A percentile compares a stretch with the other conserved stretches of the same genome.
These are phyloP conservation scores for Lactarius psammicola DNA, from an alignment of 768 basidiomycete species.

Conservation along the genomic window DNA sequence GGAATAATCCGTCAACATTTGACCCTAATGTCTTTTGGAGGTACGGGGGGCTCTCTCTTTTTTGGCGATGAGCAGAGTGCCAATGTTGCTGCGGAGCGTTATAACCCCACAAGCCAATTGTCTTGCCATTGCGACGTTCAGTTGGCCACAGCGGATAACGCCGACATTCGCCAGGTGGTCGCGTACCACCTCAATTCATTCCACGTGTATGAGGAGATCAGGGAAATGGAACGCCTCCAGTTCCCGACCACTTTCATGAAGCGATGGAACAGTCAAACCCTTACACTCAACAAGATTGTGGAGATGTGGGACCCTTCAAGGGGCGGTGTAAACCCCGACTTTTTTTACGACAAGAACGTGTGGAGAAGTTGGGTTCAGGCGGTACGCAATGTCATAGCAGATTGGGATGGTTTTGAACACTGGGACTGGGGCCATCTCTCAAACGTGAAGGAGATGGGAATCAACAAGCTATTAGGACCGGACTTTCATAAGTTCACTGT, in stretches of 20 bases:
- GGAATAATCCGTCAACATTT: not conserved
- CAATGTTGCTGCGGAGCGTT: not conserved
- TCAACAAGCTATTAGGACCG: not conserved
- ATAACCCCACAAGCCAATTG: not conserved
- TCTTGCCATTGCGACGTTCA: too few species aligned
- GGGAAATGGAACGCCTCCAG: too few species aligned
- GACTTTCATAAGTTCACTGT: not conserved
- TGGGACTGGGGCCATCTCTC: not conserved
- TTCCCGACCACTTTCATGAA: not conserved
- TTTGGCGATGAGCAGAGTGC: not conserved
- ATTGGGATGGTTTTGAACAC: not conserved
- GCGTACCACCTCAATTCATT: too few species aligned
- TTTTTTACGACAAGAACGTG: not conserved
- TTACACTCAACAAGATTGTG: not conserved
- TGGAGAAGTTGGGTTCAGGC: not conserved
- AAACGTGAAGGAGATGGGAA: not conserved
- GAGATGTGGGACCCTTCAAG: not conserved
- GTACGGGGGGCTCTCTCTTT: not conserved
- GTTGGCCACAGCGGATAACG: too few species aligned
- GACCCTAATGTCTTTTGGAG: not conserved
- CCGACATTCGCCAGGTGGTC: too few species aligned
- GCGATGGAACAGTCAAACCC: not conserved
- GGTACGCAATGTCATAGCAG: not conserved
- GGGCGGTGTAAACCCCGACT: not conserved
- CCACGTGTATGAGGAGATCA: too few species aligned